Percentiles rank a stretch among this genome's conserved stretches.
Evolutionary conservation across 257 asterid species (phyloP).

Genomic region (Rehmannia glutinosa): DNA sequence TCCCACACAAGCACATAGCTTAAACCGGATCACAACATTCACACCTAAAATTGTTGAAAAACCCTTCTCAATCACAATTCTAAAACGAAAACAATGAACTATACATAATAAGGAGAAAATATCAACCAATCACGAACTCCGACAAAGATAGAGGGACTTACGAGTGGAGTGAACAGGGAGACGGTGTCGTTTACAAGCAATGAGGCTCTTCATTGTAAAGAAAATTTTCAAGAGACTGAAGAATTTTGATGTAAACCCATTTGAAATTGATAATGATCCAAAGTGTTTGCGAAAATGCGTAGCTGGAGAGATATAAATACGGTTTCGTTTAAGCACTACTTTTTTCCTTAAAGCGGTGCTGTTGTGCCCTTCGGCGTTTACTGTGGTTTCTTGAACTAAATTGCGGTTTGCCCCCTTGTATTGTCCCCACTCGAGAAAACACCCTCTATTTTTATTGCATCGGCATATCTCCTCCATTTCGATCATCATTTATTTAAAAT

Average conservation of each 20-base stretch:
- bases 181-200: constrained; percentile 31
- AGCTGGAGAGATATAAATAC: neutral
- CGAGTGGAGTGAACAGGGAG: constrained; percentile 32
- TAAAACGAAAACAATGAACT: neutral
- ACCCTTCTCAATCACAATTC: neutral
- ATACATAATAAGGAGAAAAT: neutral
- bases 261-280: neutral
- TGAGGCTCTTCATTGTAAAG: constrained; percentile 36
- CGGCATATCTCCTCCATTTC: neutral
- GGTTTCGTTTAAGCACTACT: neutral
- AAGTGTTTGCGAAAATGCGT: constrained; percentile 31
- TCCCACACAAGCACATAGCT: too few species aligned
- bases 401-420: constrained; percentile 3
- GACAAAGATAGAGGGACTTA: constrained; percentile 20
- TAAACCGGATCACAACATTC: too few species aligned
- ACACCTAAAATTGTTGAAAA: neutral
- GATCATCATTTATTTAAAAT: neutral
- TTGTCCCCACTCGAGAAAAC: neutral
- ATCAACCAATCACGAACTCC: neutral
- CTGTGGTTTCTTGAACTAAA: neutral
- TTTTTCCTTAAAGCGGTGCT: neutral
- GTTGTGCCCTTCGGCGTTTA: neutral
- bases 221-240: neutral
- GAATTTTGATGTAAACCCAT: constrained; percentile 12
- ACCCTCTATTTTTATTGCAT: neutral